Base-by-base conservation (phyloP, 257 asterid genomes). In the Coffea eugenioides region DNA sequence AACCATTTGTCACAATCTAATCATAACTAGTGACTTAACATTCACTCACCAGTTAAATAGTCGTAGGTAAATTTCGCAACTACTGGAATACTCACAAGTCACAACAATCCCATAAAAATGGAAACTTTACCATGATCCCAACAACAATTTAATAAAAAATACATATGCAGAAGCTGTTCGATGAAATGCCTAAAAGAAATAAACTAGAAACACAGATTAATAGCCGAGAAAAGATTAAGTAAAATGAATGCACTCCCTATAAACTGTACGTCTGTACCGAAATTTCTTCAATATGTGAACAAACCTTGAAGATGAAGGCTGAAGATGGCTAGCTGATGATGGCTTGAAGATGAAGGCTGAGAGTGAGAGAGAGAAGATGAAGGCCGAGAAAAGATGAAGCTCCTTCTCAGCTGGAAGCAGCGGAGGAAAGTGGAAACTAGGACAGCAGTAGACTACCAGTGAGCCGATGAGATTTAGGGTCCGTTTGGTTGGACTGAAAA, bases 221-320 rank as follows among this genome's bases (percentile, higher is more conserved):
- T 31, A 79, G 54, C 27, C 43, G 69, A 67, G 78, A 25, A 84
- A 11, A 71, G 1, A 49, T 54, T 12, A 56, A 45, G 67, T 31
- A 23, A 15, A 46, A 46, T 15, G 25, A 46, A 5, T 52, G 64
- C n/a, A 14, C 15, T 13, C 69, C 36, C 52, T 23, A 14, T 31
- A 41, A 21, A 62, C 34, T 31, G 34, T 31, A 31, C 1, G 34
- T 31, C 48, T 72, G 65, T 71, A 92, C 97, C 98, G 97, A 75
- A 93, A 94, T 74, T 90, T 83, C 92, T 90, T 91, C 34, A 31
- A 31, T 31, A 31, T 31, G 34, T 31, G 34, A 31, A 31, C 34
- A 31, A 31, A 31, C 34, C 34, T 31, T 31, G 34, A 31, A 31
- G 34, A 31, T 1, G 34, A 31, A 31, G 34, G 34, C 34, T 31